Percentiles rank a stretch among this genome's conserved stretches.
Evolutionary conservation across 163 green algal genomes (phyloP).

Genomic region (Smithsoniella earleae): DNA sequence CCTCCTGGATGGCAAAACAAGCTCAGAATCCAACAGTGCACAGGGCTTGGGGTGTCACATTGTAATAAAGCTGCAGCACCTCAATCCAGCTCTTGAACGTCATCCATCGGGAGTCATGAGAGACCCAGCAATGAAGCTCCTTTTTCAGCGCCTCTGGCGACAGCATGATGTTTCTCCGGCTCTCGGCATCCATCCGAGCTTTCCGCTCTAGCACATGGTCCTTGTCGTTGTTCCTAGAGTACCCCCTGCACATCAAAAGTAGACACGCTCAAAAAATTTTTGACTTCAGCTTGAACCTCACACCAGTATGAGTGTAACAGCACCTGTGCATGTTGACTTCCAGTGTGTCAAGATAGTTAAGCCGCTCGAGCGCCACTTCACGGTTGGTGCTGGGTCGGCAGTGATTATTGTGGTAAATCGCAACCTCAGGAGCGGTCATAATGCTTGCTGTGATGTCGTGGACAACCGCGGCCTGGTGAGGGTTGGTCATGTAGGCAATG

Average conservation of each 20-base stretch:
- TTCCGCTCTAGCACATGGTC: slow-evolving; percentile 26
- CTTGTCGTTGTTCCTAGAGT: slow-evolving; percentile 27
- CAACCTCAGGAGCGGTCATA: slow-evolving; percentile 18
- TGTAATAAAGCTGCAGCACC: slow-evolving; percentile 2
- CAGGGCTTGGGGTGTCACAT: background rate
- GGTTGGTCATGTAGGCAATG: slow-evolving; percentile 30
- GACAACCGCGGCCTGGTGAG: slow-evolving; percentile 24
- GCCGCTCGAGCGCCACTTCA: slow-evolving; percentile 22
- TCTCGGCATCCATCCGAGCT: slow-evolving; percentile 13
- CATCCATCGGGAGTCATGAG: slow-evolving; percentile 26
- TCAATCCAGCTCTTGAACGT: slow-evolving; percentile 29
- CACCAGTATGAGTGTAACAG: background rate
- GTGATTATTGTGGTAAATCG: slow-evolving; percentile 28
- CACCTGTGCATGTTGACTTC: slow-evolving; percentile 30
- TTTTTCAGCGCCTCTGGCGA: background rate
- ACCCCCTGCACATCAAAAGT: background rate
- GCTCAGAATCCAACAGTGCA: background rate
- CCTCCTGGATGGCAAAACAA: background rate
- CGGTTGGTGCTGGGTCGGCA: slow-evolving; percentile 17
- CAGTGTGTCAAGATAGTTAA: slow-evolving; percentile 25
- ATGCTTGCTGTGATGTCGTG: slow-evolving; percentile 30
- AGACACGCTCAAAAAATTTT: background rate
- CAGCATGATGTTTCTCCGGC: slow-evolving; percentile 14
- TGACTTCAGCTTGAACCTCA: background rate
- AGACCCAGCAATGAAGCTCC: slow-evolving; percentile 25